Evolutionary conservation across 2,329 filamentous ascomycete species (phyloP), one percentile per base, ranked within the genome.

Genomic region (Hypoxylon sp.): DNA sequence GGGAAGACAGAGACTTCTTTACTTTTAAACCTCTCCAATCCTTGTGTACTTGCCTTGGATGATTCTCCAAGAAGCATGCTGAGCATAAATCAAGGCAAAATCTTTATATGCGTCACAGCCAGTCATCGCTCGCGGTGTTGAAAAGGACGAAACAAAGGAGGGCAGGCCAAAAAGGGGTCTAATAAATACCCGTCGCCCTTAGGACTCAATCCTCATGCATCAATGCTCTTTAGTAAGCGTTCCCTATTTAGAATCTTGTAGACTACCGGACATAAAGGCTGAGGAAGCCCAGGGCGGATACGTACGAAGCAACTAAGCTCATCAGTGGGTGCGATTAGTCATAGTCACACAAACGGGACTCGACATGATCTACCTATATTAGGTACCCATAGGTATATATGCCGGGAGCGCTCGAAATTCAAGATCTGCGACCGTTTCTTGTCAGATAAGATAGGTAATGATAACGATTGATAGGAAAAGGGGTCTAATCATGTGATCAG

Each of bases 261-360:
- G n/a, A n/a, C n/a, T n/a, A n/a, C n/a, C n/a, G n/a, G n/a, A n/a
- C n/a, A n/a, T n/a, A n/a, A n/a, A n/a, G n/a, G n/a, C n/a, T n/a
- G n/a, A n/a, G n/a, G n/a, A n/a, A n/a, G n/a, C n/a, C n/a, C n/a
- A n/a, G n/a, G n/a, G n/a, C n/a, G n/a, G n/a, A n/a, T n/a, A n/a
- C n/a, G n/a, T n/a, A n/a, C n/a, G n/a, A n/a, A n/a, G n/a, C n/a
- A n/a, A n/a, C n/a, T n/a, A n/a, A n/a, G 32, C 43, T 50, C 32
- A 16, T n/a, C 16, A 9, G 12, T 19, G 23, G 32, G 39, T 57
- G 29, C 16, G n/a, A 19, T 7, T 16, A 55, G 61, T 63, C 29
- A n/a, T 16, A 55, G 61, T 63, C 29, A n/a, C 53, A 63, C 60
- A 27, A 34, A 58, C 53, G 61, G 61, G 54, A 58, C 19, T 58